Conservation (phyloP, 495 filamentous ascomycete genomes). For the Penicillium paxilli region DNA sequence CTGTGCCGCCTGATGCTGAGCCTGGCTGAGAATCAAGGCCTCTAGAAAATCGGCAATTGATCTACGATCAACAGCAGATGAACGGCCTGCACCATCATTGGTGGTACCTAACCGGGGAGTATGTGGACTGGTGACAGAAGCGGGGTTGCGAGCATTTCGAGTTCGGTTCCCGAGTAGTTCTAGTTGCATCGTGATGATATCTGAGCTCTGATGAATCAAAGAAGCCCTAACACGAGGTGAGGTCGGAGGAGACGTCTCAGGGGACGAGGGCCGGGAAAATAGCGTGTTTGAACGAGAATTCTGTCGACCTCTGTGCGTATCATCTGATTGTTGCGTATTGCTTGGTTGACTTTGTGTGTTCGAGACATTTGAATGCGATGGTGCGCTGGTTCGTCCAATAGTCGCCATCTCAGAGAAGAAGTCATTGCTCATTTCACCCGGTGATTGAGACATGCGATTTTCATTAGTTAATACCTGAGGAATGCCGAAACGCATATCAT, state of each 20-base stretch:
- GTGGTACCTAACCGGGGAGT: constrained; percentile 19
- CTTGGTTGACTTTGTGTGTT: constrained; percentile 14
- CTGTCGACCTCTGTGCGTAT: constrained; percentile 17
- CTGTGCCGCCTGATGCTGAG: constrained; percentile 14
- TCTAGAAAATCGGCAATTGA: constrained; percentile 43
- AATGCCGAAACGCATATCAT: constrained; percentile 17
- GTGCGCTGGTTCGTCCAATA: constrained; percentile 24
- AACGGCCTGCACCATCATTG: constrained; percentile 10
- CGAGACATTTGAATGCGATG: constrained; percentile 9
- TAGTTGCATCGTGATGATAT: constrained; percentile 52
- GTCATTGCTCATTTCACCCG: constrained; percentile 36
- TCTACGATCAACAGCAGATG: constrained; percentile 22
- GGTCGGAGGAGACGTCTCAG: constrained; percentile 44
- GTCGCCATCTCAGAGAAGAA: constrained; percentile 33
- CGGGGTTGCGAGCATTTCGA: constrained; percentile 24
- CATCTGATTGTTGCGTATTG: constrained; percentile 12
- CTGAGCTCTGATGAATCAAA: constrained; percentile 45
- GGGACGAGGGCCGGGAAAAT: constrained; percentile 42
- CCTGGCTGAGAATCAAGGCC: constrained; percentile 34
- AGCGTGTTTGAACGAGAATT: constrained; percentile 44
- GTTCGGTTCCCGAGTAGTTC: constrained; percentile 41
- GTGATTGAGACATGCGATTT: constrained; percentile 40
- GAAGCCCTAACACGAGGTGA: constrained; percentile 48
- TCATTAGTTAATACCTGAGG: constrained; percentile 37
- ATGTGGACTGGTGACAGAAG: constrained; percentile 6